A percentile compares a stretch with the other conserved stretches of the same genome.
These are phyloP conservation scores for Neurospora intermedia DNA, from an alignment of 495 filamentous ascomycete genomes.

Conservation along the genomic window DNA sequence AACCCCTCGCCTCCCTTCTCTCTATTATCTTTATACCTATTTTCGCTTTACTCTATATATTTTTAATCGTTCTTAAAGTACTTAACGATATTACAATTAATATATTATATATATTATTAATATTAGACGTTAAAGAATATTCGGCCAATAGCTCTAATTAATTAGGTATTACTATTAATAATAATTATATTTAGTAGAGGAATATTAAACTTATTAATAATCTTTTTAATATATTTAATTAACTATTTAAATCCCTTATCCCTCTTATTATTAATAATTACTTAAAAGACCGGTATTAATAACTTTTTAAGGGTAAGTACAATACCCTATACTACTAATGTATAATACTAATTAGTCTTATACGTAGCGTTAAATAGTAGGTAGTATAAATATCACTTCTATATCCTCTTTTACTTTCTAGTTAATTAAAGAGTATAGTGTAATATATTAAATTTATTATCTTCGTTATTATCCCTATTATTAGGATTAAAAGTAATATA, in stretches of 20 bases:
- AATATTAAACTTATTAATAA: too few species aligned
- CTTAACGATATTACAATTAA: background rate
- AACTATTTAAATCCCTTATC: background rate
- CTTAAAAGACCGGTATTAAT: background rate
- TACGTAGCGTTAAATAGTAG: background rate
- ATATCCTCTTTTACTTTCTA: background rate
- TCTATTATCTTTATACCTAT: background rate
- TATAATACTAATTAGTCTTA: background rate
- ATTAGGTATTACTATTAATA: background rate
- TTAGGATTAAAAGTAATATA: background rate
- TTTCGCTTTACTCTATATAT: background rate
- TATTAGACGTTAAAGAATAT: background rate
- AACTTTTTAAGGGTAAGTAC: background rate
- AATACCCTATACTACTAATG: background rate
- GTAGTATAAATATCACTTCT: background rate
- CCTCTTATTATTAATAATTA: background rate
- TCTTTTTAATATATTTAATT: background rate
- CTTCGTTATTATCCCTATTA: background rate
- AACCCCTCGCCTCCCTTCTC: background rate
- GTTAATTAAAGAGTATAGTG: background rate
- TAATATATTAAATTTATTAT: background rate
- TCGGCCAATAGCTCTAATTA: background rate
- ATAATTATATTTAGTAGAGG: background rate
- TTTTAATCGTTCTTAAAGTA: background rate
- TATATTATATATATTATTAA: background rate